Evolutionary conservation across 2,329 filamentous ascomycete species (phyloP).

Genomic region (Epicoccum nigrum): DNA sequence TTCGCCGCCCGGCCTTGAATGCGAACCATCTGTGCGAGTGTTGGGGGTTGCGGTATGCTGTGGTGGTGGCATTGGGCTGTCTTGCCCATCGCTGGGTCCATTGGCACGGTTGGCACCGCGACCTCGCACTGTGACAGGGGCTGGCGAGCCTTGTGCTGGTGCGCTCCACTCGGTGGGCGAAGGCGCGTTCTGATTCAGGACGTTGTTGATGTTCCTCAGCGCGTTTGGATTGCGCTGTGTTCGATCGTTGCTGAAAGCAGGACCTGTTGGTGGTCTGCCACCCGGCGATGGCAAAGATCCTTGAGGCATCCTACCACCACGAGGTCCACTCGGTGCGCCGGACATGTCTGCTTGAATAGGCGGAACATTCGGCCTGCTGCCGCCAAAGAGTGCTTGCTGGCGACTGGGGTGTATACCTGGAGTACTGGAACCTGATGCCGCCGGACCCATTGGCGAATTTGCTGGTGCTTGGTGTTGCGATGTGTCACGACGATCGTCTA

Average conservation of each 20-base stretch:
- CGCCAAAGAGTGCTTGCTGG: constrained; percentile 43
- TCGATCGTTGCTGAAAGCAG: constrained; percentile 37
- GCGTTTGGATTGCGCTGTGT: constrained; percentile 28
- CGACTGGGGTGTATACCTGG: constrained; percentile 62
- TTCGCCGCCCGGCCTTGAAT: constrained; percentile 28
- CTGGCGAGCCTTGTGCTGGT: constrained; percentile 19
- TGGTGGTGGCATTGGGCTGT: constrained; percentile 32
- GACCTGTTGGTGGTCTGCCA: constrained; percentile 43
- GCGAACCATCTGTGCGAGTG: constrained; percentile 30
- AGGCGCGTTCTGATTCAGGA: constrained; percentile 36
- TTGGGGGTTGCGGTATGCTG: constrained; percentile 34
- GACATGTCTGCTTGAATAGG: constrained; percentile 44
- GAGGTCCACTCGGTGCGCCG: constrained; percentile 44
- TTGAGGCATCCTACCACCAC: constrained; percentile 35
- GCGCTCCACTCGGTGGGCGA: constrained; percentile 28
- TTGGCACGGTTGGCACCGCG: constrained; percentile 39
- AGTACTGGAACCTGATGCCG: constrained; percentile 40
- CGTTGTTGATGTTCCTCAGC: constrained; percentile 38
- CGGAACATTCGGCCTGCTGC: constrained; percentile 4
- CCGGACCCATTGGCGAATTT: constrained; percentile 41
- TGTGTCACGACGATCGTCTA: constrained; percentile 36
- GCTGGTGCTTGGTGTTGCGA: constrained; percentile 35
- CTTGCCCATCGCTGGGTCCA: constrained; percentile 24
- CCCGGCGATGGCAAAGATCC: constrained; percentile 36
- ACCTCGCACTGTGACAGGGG: constrained; percentile 37